These are phyloP conservation scores for Pseudonectria buxi DNA, from an alignment of 2,329 filamentous ascomycete species.

Conservation along the genomic window DNA sequence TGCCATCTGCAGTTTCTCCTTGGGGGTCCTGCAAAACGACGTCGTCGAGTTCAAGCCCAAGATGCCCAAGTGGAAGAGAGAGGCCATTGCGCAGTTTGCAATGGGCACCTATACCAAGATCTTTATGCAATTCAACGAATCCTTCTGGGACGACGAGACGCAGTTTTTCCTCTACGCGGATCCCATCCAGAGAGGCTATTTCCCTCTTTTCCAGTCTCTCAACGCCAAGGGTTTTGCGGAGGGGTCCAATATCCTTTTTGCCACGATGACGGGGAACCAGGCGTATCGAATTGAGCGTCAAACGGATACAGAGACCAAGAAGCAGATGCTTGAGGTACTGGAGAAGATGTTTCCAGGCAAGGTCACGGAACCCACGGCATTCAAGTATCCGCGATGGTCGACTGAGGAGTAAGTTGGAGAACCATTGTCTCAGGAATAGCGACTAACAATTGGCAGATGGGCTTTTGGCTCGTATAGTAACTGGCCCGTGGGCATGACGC, in stretches of 20 bases:
- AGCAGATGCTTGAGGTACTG: constrained; percentile 51
- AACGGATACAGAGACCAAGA: constrained; percentile 48
- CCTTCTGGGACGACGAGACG: constrained; percentile 51
- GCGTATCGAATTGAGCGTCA: constrained; percentile 54
- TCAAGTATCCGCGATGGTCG: constrained; percentile 45
- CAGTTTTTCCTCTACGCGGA: constrained; percentile 42
- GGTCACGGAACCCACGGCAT: constrained; percentile 48
- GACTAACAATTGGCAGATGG: constrained; percentile 25
- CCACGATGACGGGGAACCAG: constrained; percentile 51
- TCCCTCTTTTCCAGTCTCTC: constrained; percentile 58
- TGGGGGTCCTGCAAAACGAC: constrained; percentile 60
- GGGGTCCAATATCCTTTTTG: constrained; percentile 59
- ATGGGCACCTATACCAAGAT: constrained; percentile 72
- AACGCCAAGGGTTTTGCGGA: constrained; percentile 50
- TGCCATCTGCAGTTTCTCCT: constrained; percentile 60
- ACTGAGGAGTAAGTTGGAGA: constrained; percentile 15
- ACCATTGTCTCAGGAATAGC: background rate
- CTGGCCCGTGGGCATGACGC: constrained; percentile 56
- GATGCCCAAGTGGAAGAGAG: constrained; percentile 58
- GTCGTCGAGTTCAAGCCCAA: constrained; percentile 50
- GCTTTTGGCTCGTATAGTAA: constrained; percentile 59
- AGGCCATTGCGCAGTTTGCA: constrained; percentile 55
- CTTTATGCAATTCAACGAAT: constrained; percentile 61
- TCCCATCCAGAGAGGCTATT: constrained; percentile 34
- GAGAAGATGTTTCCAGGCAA: constrained; percentile 54